Percentiles rank a stretch among this genome's conserved stretches.
These are phyloP conservation scores for Salix udensis DNA, from an alignment of 345 rosid species.

Conservation along the genomic window DNA sequence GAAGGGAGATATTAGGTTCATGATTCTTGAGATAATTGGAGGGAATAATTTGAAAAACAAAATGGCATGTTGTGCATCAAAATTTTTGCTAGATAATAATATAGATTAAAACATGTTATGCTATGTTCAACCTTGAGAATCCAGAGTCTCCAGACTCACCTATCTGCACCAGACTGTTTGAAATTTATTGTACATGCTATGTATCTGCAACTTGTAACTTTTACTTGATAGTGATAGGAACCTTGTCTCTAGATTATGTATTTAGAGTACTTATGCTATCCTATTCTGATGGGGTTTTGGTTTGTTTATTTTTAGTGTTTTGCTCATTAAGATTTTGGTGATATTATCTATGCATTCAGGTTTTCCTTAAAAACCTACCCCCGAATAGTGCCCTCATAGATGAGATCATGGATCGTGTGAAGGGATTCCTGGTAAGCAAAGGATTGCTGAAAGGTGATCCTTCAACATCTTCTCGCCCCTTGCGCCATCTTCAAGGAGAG, in stretches of 20 bases:
- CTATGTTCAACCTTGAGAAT: too few relatives aligned
- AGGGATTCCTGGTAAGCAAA: conserved; percentile 78
- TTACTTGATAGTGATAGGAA: not conserved
- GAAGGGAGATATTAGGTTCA: not conserved
- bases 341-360: conserved; percentile 39
- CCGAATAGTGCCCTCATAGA: conserved; percentile 83
- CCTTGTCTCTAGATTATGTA: too few relatives aligned
- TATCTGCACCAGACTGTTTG: not conserved
- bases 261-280: too few relatives aligned
- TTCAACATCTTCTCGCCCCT: conserved; percentile 53
- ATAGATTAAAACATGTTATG: too few relatives aligned
- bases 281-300: not conserved
- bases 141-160: too few relatives aligned
- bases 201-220: not conserved
- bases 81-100: too few relatives aligned
- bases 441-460: conserved; percentile 87
- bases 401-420: conserved; percentile 88
- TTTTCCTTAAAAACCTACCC: conserved; percentile 78
- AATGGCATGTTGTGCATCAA: too few relatives aligned
- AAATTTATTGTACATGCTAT: not conserved
- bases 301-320: not conserved
- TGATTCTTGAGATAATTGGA: not conserved
- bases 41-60: too few relatives aligned
- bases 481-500: conserved; percentile 68
- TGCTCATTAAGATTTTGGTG: not conserved